Percentiles rank a stretch among this genome's conserved stretches.
phyloP scores from a whole-genome alignment of 768 basidiomycete species.

The Dentipellis fragilis region DNA sequence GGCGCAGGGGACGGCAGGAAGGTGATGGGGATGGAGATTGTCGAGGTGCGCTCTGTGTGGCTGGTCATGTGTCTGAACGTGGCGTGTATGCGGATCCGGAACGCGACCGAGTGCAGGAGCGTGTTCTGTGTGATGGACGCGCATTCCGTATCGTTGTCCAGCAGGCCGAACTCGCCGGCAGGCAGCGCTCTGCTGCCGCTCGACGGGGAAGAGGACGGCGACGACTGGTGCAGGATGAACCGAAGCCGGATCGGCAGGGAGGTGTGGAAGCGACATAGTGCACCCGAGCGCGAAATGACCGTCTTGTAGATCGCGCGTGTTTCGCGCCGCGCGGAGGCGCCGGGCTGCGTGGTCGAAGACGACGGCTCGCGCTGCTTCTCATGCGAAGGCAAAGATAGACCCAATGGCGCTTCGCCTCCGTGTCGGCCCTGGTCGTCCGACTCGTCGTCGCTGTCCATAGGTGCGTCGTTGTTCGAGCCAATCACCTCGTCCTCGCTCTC shows the following conservation, averaged over 20 bases:
- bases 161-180: slow-evolving; percentile 32
- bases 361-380: slow-evolving; percentile 12
- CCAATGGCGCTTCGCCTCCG: slow-evolving; percentile 26
- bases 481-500: slow-evolving; percentile 4
- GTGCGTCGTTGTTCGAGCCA: slow-evolving; percentile 12
- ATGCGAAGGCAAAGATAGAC: slow-evolving; percentile 15
- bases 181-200: slow-evolving; percentile 33
- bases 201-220: slow-evolving; percentile 38
- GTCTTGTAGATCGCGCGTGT: slow-evolving; percentile 23
- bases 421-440: slow-evolving; percentile 25
- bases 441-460: slow-evolving; percentile 12
- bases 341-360: slow-evolving; percentile 14
- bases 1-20: slow-evolving; percentile 70
- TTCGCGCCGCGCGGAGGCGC: slow-evolving; percentile 20
- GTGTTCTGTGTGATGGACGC: slow-evolving; percentile 74
- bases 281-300: slow-evolving; percentile 77
- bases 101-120: slow-evolving; percentile 74
- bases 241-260: slow-evolving; percentile 64
- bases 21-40: slow-evolving; percentile 56
- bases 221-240: slow-evolving; percentile 67
- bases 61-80: slow-evolving; percentile 69
- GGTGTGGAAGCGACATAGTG: slow-evolving; percentile 84
- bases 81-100: slow-evolving; percentile 60
- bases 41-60: slow-evolving; percentile 58
- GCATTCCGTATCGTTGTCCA: slow-evolving; percentile 54